These are phyloP conservation scores for Monosporozyma aquatica DNA, from an alignment of 805 yeast species.

Conservation along the genomic window DNA sequence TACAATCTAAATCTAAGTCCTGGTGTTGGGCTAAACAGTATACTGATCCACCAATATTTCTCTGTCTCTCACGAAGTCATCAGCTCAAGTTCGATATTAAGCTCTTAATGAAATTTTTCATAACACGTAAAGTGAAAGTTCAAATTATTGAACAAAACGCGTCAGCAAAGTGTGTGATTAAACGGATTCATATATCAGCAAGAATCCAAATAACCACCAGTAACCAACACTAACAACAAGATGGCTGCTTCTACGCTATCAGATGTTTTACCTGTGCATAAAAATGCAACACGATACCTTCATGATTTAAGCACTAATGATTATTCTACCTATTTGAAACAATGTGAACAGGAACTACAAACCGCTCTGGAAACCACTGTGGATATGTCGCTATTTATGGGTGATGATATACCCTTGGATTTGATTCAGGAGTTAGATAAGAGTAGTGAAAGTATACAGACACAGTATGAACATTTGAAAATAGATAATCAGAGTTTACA, in stretches of 20 bases:
- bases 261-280: conserved; percentile 18
- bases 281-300: conserved; percentile 9
- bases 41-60: no score
- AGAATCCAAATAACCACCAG: no score
- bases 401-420: not conserved
- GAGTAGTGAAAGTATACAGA: conserved; percentile 6
- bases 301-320: conserved; percentile 13
- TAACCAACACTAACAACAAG: no score
- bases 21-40: no score
- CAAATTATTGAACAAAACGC: no score
- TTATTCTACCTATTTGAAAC: conserved; percentile 6
- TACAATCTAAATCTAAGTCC: no score
- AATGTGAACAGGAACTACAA: conserved; percentile 13
- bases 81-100: no score
- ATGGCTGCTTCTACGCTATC: not conserved
- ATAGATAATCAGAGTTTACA: not conserved
- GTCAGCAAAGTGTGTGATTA: no score
- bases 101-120: no score
- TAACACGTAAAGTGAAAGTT: no score
- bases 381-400: not conserved
- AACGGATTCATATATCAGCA: no score
- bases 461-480: conserved; percentile 6
- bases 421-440: not conserved
- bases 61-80: no score
- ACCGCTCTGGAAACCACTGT: conserved; percentile 14